phyloP scores from a whole-genome alignment of 2,329 filamentous ascomycete species.

The Sporothrix globosa region DNA sequence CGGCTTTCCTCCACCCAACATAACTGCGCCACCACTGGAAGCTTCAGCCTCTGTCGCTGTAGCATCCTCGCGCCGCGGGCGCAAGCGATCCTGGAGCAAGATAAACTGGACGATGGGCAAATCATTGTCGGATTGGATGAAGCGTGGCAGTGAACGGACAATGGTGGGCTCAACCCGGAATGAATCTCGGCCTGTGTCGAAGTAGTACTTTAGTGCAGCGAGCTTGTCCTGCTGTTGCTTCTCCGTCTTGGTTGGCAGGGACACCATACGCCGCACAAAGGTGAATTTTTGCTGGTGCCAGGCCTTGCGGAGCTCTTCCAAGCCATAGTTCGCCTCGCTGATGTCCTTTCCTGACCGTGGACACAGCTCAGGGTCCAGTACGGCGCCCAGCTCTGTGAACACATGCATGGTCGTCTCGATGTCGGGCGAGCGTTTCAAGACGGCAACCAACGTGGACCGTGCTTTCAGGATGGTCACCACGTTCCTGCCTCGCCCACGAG shows the following conservation, averaged over 20 bases:
- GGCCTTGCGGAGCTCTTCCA: neutral
- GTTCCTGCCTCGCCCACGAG: neutral
- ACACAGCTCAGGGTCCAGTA: neutral
- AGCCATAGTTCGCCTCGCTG: neutral
- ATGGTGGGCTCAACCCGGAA: neutral
- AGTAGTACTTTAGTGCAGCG: constrained; percentile 6
- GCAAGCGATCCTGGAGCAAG: neutral
- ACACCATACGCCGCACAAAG: neutral
- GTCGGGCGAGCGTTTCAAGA: neutral
- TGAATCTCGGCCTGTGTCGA: neutral
- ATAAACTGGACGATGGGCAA: neutral
- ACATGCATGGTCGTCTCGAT: neutral
- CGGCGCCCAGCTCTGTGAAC: neutral
- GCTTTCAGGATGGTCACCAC: neutral
- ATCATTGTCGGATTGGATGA: constrained; percentile 18
- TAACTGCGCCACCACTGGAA: neutral
- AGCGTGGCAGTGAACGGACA: neutral
- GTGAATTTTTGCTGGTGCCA: neutral
- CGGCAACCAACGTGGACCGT: neutral
- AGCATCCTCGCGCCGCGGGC: neutral
- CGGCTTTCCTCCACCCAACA: neutral
- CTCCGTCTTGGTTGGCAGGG: neutral
- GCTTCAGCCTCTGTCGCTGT: too few relatives aligned
- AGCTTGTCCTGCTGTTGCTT: neutral
- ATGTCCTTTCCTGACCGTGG: neutral